Evolutionary conservation across 148 eudicot species (phyloP).

Genomic region (Rheum nobile): DNA sequence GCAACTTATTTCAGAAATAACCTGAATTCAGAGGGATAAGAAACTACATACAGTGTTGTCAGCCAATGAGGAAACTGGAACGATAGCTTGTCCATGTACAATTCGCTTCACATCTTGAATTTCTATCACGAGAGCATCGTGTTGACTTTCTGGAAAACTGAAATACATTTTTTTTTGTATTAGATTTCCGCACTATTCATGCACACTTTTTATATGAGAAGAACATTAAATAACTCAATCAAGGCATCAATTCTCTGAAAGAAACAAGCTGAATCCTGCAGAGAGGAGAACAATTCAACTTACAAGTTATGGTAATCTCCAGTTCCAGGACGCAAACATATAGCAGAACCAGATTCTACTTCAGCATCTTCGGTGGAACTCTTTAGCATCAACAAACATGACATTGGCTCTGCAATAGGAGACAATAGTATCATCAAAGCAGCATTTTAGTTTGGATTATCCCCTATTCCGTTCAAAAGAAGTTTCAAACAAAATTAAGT

Average conservation of each 20-base stretch:
- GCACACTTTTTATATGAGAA: neutral
- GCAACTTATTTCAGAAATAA: neutral
- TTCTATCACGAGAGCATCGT: slow-evolving; percentile 63
- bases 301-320: slow-evolving; percentile 78
- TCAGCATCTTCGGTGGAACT: slow-evolving; percentile 48
- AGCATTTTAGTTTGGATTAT: neutral
- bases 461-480: neutral
- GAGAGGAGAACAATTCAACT: slow-evolving; percentile 15
- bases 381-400: slow-evolving; percentile 51
- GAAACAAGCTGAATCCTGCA: neutral
- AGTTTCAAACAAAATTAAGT: neutral
- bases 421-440: neutral
- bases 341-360: slow-evolving; percentile 33
- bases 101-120: slow-evolving; percentile 48
- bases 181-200: neutral
- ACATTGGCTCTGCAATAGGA: slow-evolving; percentile 32
- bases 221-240: neutral
- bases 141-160: slow-evolving; percentile 78
- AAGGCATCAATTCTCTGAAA: neutral
- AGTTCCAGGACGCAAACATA: slow-evolving; percentile 60
- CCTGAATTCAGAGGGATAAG: neutral
- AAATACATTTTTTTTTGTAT: slow-evolving; percentile 10
- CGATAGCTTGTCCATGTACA: slow-evolving; percentile 52
- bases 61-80: slow-evolving; percentile 52
- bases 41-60: slow-evolving; percentile 53